These are phyloP conservation scores for Leishmania major DNA, from an alignment of 208 protist species.

Conservation along the genomic window DNA sequence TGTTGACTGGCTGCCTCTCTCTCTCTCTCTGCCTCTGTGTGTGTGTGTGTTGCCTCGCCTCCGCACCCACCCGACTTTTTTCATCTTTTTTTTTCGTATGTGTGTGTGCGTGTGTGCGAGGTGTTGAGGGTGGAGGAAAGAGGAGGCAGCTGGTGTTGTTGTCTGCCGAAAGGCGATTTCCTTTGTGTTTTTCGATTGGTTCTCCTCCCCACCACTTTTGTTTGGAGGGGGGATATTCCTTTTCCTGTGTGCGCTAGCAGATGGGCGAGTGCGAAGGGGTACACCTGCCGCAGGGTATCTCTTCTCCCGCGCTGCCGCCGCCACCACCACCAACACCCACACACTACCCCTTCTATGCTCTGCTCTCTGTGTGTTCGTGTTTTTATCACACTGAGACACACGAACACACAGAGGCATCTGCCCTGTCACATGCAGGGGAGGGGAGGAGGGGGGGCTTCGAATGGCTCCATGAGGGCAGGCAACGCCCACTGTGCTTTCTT, in stretches of 20 bases:
- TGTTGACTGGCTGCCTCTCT: not conserved
- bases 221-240: not conserved
- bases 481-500: not conserved
- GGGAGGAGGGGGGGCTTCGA: too few species aligned
- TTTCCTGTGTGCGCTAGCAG: not conserved
- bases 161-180: too few species aligned
- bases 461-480: not conserved
- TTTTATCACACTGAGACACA: not conserved
- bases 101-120: too few species aligned
- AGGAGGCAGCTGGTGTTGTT: too few species aligned
- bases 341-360: not conserved
- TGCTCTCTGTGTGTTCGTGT: not conserved
- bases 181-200: not conserved
- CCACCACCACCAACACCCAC: too few species aligned
- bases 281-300: not conserved
- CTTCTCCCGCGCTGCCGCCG: not conserved
- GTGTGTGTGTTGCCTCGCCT: too few species aligned
- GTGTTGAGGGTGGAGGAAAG: too few species aligned
- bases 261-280: not conserved
- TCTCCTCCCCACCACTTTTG: not conserved
- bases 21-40: not conserved
- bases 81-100: too few species aligned
- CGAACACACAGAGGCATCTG: too few species aligned
- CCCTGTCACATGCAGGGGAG: too few species aligned
- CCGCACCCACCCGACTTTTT: too few species aligned